A percentile compares a stretch with the other conserved stretches of the same genome.
phyloP scores from a whole-genome alignment of 495 filamentous ascomycete genomes.

The Penicillium canescens region DNA sequence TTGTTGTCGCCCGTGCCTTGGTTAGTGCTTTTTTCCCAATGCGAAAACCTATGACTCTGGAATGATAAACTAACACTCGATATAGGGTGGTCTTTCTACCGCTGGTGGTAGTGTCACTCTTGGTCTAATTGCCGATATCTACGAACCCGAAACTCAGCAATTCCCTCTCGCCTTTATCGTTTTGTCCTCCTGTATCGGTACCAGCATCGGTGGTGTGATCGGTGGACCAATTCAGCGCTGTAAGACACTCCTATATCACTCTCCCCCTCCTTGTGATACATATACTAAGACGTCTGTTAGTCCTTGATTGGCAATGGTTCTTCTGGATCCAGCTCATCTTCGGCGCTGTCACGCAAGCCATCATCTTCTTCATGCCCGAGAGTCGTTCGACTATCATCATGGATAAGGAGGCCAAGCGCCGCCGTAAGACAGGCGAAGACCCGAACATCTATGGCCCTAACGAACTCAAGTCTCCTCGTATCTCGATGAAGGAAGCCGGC shows the following conservation, averaged over 20 bases:
- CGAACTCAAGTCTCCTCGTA: conserved; percentile 53
- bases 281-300: conserved; percentile 7
- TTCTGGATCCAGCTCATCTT: conserved; percentile 82
- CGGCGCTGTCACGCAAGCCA: conserved; percentile 60
- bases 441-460: conserved; percentile 62
- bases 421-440: conserved; percentile 55
- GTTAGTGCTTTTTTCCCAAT: conserved; percentile 22
- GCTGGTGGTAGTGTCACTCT: conserved; percentile 79
- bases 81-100: conserved; percentile 49
- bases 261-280: no score
- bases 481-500: conserved; percentile 55
- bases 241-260: conserved; percentile 9
- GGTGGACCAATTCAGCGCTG: conserved; percentile 71
- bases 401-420: conserved; percentile 62
- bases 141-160: conserved; percentile 64
- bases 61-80: conserved; percentile 4
- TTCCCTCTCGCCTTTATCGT: conserved; percentile 70
- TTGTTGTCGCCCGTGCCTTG: conserved; percentile 63
- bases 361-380: conserved; percentile 68
- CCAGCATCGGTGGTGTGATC: conserved; percentile 72
- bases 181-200: conserved; percentile 72
- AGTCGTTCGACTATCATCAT: conserved; percentile 67
- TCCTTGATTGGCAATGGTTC: conserved; percentile 68
- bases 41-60: not conserved
- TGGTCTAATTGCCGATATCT: conserved; percentile 77